These are phyloP conservation scores for Turnera subulata DNA, from an alignment of 345 rosid species.

Conservation along the genomic window DNA sequence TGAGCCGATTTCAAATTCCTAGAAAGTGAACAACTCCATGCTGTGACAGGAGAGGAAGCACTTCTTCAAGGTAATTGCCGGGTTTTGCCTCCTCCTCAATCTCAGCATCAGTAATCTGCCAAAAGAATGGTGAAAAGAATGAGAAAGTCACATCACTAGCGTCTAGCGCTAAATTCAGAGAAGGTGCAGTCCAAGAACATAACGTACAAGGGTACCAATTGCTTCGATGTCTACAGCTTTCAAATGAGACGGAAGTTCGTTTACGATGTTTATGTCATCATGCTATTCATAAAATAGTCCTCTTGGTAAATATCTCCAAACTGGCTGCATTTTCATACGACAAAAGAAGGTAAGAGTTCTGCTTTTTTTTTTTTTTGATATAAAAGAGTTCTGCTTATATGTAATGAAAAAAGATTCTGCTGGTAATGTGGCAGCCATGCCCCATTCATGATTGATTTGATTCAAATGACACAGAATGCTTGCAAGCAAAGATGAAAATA, in stretches of 20 bases:
- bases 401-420: no score
- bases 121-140: slow-evolving; percentile 8
- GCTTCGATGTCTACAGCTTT: slow-evolving; percentile 55
- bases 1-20: slow-evolving; percentile 86
- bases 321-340: slow-evolving; percentile 53
- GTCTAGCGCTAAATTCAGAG: background rate
- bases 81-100: slow-evolving; percentile 81
- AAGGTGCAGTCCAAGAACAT: slow-evolving; percentile 10
- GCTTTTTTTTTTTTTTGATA: no score
- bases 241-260: slow-evolving; percentile 70
- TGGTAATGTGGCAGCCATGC: no score
- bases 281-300: slow-evolving; percentile 45
- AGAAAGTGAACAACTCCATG: slow-evolving; percentile 76
- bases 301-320: slow-evolving; percentile 84
- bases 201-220: slow-evolving; percentile 59
- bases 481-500: background rate
- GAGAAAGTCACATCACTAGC: background rate
- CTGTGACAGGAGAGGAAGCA: slow-evolving; percentile 52
- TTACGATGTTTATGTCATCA: slow-evolving; percentile 64
- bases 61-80: slow-evolving; percentile 48
- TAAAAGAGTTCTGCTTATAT: slow-evolving; percentile 1
- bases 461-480: no score
- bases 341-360: slow-evolving; percentile 2
- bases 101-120: slow-evolving; percentile 80
- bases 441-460: no score